phyloP scores from a whole-genome alignment of 2,329 filamentous ascomycete species.

The Mariannaea sp. region DNA sequence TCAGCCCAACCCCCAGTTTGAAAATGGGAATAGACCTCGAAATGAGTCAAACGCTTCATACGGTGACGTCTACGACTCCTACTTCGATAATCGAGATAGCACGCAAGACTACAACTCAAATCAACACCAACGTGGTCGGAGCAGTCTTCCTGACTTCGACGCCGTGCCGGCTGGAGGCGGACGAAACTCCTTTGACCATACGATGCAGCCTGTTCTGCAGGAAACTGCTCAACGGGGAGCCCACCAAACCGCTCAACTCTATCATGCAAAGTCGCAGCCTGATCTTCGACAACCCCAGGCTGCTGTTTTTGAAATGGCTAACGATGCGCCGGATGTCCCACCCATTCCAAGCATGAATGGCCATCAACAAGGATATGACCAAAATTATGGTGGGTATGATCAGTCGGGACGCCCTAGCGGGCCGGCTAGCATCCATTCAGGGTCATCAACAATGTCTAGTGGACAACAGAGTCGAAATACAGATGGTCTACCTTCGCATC shows the following conservation, averaged over 20 bases:
- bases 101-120: conserved; percentile 32
- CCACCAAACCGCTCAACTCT: conserved; percentile 58
- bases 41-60: conserved; percentile 45
- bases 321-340: conserved; percentile 63
- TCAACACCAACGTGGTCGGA: conserved; percentile 27
- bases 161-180: conserved; percentile 41
- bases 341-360: conserved; percentile 46
- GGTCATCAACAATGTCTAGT: conserved; percentile 13
- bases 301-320: conserved; percentile 76
- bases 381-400: conserved; percentile 34
- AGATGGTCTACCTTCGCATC: conserved; percentile 62
- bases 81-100: conserved; percentile 51
- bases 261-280: conserved; percentile 69
- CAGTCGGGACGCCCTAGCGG: conserved; percentile 41
- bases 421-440: conserved; percentile 32
- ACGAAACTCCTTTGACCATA: conserved; percentile 54
- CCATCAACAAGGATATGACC: conserved; percentile 39
- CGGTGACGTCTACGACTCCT: conserved; percentile 60
- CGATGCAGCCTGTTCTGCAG: conserved; percentile 47
- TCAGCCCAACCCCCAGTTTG: conserved; percentile 41
- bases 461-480: conserved; percentile 42
- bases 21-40: conserved; percentile 38
- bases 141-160: conserved; percentile 51
- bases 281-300: conserved; percentile 67
- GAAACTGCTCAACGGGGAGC: conserved; percentile 55